Conservation (phyloP, 108 stramenopile genomes). For the Stephanodiscus minutulus region DNA sequence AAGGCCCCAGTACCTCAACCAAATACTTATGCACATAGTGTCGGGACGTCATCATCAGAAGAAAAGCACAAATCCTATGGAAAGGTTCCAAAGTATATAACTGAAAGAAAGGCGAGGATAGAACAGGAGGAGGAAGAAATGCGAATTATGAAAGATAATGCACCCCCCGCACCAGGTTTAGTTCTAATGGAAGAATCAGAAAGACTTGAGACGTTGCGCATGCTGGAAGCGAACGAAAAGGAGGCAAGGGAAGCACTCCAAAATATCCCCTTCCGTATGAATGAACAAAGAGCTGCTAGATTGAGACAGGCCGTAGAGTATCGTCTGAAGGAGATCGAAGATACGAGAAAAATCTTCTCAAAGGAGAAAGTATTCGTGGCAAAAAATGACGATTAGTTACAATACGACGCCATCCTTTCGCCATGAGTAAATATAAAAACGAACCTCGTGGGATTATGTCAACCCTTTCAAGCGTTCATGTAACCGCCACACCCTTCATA, state of each 20-base stretch:
- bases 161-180: conserved; percentile 45
- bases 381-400: conserved; percentile 13
- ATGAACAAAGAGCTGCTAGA: conserved; percentile 33
- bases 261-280: conserved; percentile 52
- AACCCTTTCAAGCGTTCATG: neutral
- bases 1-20: conserved; percentile 9
- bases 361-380: conserved; percentile 40
- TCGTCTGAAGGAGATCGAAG: conserved; percentile 49
- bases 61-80: conserved; percentile 44
- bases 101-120: conserved; percentile 34
- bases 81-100: conserved; percentile 44
- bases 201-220: conserved; percentile 35
- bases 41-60: neutral
- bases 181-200: conserved; percentile 42
- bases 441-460: neutral
- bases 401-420: neutral
- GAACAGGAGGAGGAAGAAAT: conserved; percentile 42
- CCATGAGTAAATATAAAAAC: neutral
- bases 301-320: conserved; percentile 41
- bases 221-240: conserved; percentile 49
- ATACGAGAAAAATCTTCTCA: conserved; percentile 45
- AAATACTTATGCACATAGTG: conserved; percentile 8
- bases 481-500: conserved; percentile 17
- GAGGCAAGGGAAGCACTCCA: conserved; percentile 27
- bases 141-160: conserved; percentile 17